A percentile compares a stretch with the other conserved stretches of the same genome.
Evolutionary conservation across 2,329 filamentous ascomycete species (phyloP).

Genomic region (Blastomyces parvus): DNA sequence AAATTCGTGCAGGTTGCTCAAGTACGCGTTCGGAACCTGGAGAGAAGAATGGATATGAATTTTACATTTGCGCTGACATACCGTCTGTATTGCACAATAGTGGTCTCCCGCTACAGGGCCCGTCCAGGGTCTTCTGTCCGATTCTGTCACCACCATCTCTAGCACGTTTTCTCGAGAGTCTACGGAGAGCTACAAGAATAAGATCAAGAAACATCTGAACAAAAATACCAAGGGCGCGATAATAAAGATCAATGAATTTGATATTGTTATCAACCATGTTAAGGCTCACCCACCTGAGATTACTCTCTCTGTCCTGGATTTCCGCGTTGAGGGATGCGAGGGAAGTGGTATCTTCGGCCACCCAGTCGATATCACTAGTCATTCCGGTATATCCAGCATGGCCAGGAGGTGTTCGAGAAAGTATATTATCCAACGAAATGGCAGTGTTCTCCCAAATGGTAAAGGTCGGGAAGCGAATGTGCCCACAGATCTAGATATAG

Average conservation of each 20-base stretch:
- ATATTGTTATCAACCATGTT: constrained; percentile 25
- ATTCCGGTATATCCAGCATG: constrained; percentile 11
- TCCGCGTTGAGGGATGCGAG: constrained; percentile 21
- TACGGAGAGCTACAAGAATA: constrained; percentile 18
- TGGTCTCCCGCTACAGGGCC: constrained; percentile 19
- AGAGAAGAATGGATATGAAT: neutral
- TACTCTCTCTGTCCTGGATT: constrained; percentile 19
- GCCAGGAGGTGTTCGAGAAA: constrained; percentile 3
- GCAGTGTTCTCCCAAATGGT: neutral
- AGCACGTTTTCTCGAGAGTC: constrained; percentile 24
- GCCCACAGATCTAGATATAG: neutral
- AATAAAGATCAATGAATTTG: constrained; percentile 27
- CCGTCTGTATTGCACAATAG: constrained; percentile 17
- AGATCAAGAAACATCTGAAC: constrained; percentile 16
- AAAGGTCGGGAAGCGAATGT: neutral
- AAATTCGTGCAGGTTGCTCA: constrained; percentile 23
- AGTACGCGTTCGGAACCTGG: constrained; percentile 17
- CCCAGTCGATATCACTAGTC: constrained; percentile 15
- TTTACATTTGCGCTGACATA: neutral
- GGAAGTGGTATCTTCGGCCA: constrained; percentile 21
- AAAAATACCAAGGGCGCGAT: constrained; percentile 22
- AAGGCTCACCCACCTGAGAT: constrained; percentile 13
- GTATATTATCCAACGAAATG: neutral
- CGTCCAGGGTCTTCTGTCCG: constrained; percentile 25
- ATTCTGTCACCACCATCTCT: constrained; percentile 27